Evolutionary conservation across 768 basidiomycete species (phyloP), one percentile per base, ranked within the genome.

Genomic region (Rhodotorula kratochvilovae): DNA sequence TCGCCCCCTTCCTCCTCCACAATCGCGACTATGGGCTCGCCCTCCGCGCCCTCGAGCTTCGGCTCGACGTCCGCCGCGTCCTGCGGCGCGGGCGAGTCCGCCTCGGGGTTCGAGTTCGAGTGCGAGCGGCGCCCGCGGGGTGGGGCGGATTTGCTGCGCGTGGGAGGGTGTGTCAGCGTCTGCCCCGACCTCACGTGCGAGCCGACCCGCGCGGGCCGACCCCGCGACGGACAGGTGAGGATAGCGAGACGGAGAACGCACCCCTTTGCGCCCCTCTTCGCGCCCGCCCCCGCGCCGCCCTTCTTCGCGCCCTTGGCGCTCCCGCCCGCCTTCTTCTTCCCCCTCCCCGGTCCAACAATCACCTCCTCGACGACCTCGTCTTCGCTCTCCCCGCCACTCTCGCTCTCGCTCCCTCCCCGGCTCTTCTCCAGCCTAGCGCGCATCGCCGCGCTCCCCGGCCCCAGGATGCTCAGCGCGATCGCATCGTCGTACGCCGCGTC

Each of bases 401-500:
- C 71, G 27, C 39, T 39, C 23, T 36, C 69, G 25, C 33, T 33
- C n/a, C 70, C 60, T 25, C 53, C 76, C 72, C 45, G 70, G 56
- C 21, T 46, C 70, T 35, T 68, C 67, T 54, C 63, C 68, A 58
- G 50, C 68, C 29, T 72, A 64, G 42, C 70, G 78, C 54, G 31
- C 85, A 29, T 60, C 50, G 66, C 62, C 43, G 71, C 71, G 16
- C 61, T 67, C n/a, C 66, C 66, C 2, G 56, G 31, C 46, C 65
- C 70, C 4, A 75, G n/a, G 27, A 75, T 71, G 21, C 56, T 65
- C 53, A 72, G 46, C 58, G 80, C 79, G 56, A 83, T 81, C 50
- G 88, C 91, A 78, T 93, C 90, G 79, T 95, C 94, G 79, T 92
- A 94, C 21, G 80, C 81, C 25, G 94, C 91, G 80, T 96, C 95